Conservation (phyloP, 441 rosid genomes). For the Arabidopsis lyrata region DNA sequence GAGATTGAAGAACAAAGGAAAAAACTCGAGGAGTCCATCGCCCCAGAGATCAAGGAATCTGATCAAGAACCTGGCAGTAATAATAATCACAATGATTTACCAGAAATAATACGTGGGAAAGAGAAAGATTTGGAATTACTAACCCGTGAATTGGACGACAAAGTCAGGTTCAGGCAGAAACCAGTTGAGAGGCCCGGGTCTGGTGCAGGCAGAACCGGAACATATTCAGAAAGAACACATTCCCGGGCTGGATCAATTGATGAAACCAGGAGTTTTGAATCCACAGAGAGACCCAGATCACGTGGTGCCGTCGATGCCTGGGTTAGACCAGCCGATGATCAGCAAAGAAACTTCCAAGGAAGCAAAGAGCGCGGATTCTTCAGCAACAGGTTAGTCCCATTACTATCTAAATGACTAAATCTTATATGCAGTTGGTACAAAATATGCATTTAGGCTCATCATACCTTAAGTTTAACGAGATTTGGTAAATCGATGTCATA, state of each 20-base stretch:
- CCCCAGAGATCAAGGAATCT: constrained; percentile 47
- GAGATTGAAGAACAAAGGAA: constrained; percentile 67
- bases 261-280: constrained; percentile 70
- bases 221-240: constrained; percentile 74
- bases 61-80: constrained; percentile 45
- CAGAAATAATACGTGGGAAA: constrained; percentile 55
- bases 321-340: constrained; percentile 69
- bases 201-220: constrained; percentile 50
- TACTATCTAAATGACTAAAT: not conserved
- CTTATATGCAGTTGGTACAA: not conserved
- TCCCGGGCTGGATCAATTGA: constrained; percentile 80
- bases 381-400: constrained; percentile 53
- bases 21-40: constrained; percentile 53
- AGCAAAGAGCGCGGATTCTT: constrained; percentile 83
- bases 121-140: constrained; percentile 72
- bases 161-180: constrained; percentile 81
- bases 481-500: not conserved
- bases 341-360: constrained; percentile 76
- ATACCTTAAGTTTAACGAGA: not conserved
- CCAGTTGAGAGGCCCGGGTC: constrained; percentile 56
- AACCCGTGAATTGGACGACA: constrained; percentile 74
- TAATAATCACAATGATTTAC: constrained; percentile 47
- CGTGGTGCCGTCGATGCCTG: constrained; percentile 73
- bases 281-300: constrained; percentile 78
- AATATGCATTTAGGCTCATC: not conserved